Evolutionary conservation across 495 filamentous ascomycete species (phyloP).

Genomic region (Parachaetomium inaequale): DNA sequence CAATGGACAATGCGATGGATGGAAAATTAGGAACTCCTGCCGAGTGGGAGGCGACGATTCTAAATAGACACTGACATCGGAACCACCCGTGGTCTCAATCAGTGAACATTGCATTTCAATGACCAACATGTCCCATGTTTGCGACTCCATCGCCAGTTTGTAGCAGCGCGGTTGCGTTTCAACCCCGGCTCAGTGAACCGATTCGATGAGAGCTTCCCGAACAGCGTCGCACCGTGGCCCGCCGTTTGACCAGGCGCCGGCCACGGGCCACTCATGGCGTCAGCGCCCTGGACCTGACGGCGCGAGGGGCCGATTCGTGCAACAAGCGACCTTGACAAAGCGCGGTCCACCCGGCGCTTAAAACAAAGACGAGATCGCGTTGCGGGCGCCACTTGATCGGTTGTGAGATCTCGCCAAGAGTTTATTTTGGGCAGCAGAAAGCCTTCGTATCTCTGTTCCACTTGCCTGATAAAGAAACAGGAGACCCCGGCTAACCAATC

Average conservation of each 20-base stretch:
- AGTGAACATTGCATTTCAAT: not conserved
- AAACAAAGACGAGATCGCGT: not conserved
- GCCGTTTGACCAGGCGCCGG: constrained; percentile 12
- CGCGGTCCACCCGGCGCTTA: constrained; percentile 6
- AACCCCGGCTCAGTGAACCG: not conserved
- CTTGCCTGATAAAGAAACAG: not conserved
- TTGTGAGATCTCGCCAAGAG: not conserved
- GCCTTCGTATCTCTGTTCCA: not conserved
- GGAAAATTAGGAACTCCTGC: not conserved
- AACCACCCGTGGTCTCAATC: not conserved
- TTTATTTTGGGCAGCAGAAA: not conserved
- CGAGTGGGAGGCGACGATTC: not conserved
- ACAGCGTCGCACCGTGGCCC: not conserved
- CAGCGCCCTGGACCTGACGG: not conserved
- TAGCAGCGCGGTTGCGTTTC: constrained; percentile 1
- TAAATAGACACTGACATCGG: not conserved
- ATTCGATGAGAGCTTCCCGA: constrained; percentile 1
- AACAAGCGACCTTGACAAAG: not conserved
- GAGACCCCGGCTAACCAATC: not conserved
- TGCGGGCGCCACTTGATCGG: not conserved
- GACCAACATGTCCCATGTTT: not conserved
- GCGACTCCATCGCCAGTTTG: not conserved
- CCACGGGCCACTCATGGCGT: not conserved
- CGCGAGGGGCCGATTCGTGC: not conserved
- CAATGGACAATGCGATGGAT: not conserved